phyloP scores from a whole-genome alignment of 805 yeast species.

The Schizosaccharomyces octosporus region DNA sequence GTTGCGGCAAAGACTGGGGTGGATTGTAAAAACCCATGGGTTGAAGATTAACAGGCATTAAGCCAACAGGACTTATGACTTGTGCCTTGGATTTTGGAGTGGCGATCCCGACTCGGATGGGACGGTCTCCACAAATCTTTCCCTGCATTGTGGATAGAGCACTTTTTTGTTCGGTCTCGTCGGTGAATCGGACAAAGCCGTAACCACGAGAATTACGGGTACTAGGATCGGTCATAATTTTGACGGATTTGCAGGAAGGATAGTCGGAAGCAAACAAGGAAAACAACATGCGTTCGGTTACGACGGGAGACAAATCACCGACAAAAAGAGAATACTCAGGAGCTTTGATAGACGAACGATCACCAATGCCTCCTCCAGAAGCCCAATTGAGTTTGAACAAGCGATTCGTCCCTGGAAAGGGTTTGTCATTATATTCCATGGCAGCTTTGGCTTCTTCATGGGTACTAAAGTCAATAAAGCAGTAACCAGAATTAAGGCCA shows the following conservation, averaged over 20 bases:
- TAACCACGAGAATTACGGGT: slow-evolving; percentile 60
- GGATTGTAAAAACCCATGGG: slow-evolving; percentile 14
- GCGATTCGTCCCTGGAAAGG: slow-evolving; percentile 37
- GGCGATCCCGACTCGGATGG: slow-evolving; percentile 55
- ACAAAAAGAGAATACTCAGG: slow-evolving; percentile 53
- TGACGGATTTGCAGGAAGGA: slow-evolving; percentile 52
- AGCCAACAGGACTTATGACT: slow-evolving; percentile 8
- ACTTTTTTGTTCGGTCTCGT: slow-evolving; percentile 40
- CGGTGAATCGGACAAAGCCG: slow-evolving; percentile 63
- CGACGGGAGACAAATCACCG: slow-evolving; percentile 58
- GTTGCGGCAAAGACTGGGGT: slow-evolving; percentile 10
- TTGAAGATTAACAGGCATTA: slow-evolving; percentile 11
- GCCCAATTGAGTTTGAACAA: slow-evolving; percentile 64
- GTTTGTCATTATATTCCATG: slow-evolving; percentile 33
- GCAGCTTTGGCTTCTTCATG: slow-evolving; percentile 41
- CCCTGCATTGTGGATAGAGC: slow-evolving; percentile 72
- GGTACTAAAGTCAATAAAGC: slow-evolving; percentile 53
- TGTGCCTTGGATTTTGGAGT: slow-evolving; percentile 23
- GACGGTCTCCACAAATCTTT: slow-evolving; percentile 38
- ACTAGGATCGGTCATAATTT: slow-evolving; percentile 48
- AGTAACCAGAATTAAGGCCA: slow-evolving; percentile 43
- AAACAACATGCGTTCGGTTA: slow-evolving; percentile 38
- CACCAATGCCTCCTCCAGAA: slow-evolving; percentile 23
- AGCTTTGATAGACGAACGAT: slow-evolving; percentile 11
- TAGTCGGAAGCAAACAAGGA: slow-evolving; percentile 44